Conservation (phyloP, 164 flowering plant species). For the Kalanchoe fedtschenkoi region DNA sequence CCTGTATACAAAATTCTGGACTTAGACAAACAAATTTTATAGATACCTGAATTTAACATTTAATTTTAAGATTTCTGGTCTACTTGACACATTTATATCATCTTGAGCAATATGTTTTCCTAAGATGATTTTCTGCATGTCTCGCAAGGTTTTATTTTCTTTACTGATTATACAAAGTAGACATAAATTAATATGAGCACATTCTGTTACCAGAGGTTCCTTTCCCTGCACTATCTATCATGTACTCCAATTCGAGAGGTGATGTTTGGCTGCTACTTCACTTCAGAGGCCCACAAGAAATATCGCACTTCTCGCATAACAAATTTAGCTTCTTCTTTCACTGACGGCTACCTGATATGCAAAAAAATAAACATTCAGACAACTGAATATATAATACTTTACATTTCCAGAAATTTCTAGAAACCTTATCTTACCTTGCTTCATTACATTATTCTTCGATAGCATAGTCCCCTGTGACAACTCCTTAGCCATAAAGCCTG, state of each 20-base stretch:
- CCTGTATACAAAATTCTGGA: too few species aligned
- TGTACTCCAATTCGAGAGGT: background rate
- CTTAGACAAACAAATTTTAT: too few species aligned
- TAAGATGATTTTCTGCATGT: too few species aligned
- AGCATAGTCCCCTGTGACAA: too few species aligned
- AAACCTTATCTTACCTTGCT: background rate
- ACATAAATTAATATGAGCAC: background rate
- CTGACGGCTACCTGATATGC: background rate
- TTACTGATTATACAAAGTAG: background rate
- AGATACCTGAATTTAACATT: too few species aligned
- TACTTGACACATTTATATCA: too few species aligned
- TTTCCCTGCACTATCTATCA: too few species aligned
- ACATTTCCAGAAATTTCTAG: background rate
- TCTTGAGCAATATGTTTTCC: too few species aligned
- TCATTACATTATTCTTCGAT: too few species aligned
- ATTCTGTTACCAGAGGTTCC: background rate
- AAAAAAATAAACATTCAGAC: background rate
- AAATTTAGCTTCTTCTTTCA: too few species aligned
- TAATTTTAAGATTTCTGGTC: too few species aligned
- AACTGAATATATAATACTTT: background rate
- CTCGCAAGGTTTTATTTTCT: too few species aligned
- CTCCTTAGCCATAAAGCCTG: background rate
- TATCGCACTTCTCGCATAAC: background rate
- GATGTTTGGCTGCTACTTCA: background rate
- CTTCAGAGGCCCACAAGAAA: background rate